These are phyloP conservation scores for Heterobasidion parviporum DNA, from an alignment of 1,284 basidiomycete species.

Conservation along the genomic window DNA sequence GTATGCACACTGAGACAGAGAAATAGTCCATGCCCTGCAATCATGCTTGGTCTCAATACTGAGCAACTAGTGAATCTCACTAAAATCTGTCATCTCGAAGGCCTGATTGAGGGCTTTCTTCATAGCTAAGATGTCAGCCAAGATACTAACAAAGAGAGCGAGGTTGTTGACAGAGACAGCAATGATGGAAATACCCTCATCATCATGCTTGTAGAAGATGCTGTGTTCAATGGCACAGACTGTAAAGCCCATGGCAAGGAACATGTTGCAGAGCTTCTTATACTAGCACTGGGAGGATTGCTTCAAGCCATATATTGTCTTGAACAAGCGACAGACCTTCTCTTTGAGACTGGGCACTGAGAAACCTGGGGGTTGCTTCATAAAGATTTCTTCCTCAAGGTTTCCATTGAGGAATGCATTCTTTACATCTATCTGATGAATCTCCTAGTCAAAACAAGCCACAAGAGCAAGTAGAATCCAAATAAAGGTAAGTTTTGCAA, in stretches of 20 bases:
- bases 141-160: slow-evolving; percentile 10
- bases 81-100: slow-evolving; percentile 12
- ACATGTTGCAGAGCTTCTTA: slow-evolving; percentile 9
- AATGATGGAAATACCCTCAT: slow-evolving; percentile 7
- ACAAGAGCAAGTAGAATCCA: slow-evolving; percentile 26
- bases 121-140: background rate
- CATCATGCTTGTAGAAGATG: slow-evolving; percentile 10
- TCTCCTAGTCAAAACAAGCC: slow-evolving; percentile 19
- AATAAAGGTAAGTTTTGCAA: slow-evolving; percentile 26
- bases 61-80: slow-evolving; percentile 16
- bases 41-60: slow-evolving; percentile 18
- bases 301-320: slow-evolving; percentile 18
- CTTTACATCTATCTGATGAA: slow-evolving; percentile 33
- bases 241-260: slow-evolving; percentile 11
- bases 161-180: slow-evolving; percentile 25
- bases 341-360: background rate
- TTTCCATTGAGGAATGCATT: slow-evolving; percentile 29
- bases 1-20: slow-evolving; percentile 18
- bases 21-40: slow-evolving; percentile 11
- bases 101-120: slow-evolving; percentile 3
- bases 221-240: slow-evolving; percentile 11
- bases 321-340: slow-evolving; percentile 12
- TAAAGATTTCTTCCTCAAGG: slow-evolving; percentile 23
- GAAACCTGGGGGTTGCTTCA: slow-evolving; percentile 22
- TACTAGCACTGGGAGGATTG: slow-evolving; percentile 18